Percentiles rank a stretch among this genome's conserved stretches.
Evolutionary conservation across 345 rosid species (phyloP).

Genomic region (Aquilaria yunnanensis): DNA sequence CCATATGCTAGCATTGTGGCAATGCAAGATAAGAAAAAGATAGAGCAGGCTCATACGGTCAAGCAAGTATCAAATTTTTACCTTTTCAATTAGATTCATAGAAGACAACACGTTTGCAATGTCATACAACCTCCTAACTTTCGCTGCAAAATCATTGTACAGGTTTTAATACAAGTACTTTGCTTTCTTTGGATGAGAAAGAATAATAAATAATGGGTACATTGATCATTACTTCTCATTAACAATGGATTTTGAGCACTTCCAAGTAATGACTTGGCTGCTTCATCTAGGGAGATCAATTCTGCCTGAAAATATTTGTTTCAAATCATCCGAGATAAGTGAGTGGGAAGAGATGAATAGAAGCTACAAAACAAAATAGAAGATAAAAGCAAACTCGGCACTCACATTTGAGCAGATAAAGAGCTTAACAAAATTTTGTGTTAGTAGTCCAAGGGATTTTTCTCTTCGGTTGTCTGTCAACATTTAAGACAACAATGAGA

Average conservation of each 20-base stretch:
- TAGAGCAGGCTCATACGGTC: too few species aligned
- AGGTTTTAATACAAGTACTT: conserved; percentile 6
- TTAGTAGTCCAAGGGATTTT: conserved; percentile 80
- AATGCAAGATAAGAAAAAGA: too few species aligned
- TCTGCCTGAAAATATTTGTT: conserved; percentile 35
- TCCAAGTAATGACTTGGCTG: conserved; percentile 72
- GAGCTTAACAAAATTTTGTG: conserved; percentile 86
- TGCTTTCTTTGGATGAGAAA: neutral
- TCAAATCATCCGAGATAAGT: neutral
- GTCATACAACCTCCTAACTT: conserved; percentile 87
- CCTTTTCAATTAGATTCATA: conserved; percentile 89
- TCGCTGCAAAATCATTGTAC: conserved; percentile 43
- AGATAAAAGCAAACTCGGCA: conserved; percentile 3
- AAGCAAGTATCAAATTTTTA: conserved; percentile 15
- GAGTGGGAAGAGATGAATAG: neutral
- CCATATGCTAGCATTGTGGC: neutral
- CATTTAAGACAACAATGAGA: conserved; percentile 4
- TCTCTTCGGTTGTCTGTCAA: conserved; percentile 67
- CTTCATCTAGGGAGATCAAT: conserved; percentile 76
- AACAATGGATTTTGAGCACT: conserved; percentile 62
- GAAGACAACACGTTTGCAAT: conserved; percentile 86
- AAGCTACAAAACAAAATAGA: neutral
- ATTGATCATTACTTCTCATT: conserved; percentile 59
- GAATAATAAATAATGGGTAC: neutral
- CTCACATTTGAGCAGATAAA: conserved; percentile 78